Evolutionary conservation across 441 rosid species (phyloP).

Genomic region (Eruca vesicaria): DNA sequence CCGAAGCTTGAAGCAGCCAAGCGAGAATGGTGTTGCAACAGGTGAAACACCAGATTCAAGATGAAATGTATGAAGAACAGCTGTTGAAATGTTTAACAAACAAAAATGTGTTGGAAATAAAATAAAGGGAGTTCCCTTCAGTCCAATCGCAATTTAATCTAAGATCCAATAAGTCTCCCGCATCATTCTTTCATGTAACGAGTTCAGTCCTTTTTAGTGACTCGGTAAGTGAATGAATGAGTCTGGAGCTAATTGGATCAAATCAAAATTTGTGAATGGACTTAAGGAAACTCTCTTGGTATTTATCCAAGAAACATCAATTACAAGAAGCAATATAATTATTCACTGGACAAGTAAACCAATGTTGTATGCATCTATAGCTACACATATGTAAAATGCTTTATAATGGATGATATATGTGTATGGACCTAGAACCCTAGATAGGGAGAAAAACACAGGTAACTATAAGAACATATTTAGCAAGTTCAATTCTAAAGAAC

Average conservation of each 20-base stretch:
- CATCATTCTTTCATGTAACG: not conserved
- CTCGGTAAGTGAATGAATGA: constrained; percentile 7
- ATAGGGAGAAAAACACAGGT: not conserved
- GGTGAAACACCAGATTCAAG: not conserved
- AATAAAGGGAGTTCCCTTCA: constrained; percentile 5
- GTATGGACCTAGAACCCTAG: not conserved
- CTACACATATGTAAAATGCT: not conserved
- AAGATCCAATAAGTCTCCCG: constrained; percentile 1
- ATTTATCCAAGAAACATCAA: not conserved
- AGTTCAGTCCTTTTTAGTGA: not conserved
- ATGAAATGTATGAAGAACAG: not conserved
- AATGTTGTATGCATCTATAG: not conserved
- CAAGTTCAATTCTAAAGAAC: not conserved
- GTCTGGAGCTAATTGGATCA: constrained; percentile 2
- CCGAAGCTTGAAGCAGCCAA: not conserved
- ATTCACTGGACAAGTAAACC: not conserved
- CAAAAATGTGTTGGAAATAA: not conserved
- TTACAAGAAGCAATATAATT: not conserved
- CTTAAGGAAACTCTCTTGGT: not conserved
- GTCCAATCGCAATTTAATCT: constrained; percentile 6
- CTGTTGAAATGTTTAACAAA: not conserved
- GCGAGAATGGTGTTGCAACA: not conserved
- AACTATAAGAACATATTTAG: not conserved
- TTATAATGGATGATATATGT: not conserved
- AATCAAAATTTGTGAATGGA: constrained; percentile 6